Conservation (phyloP, 2,329 filamentous ascomycete genomes). For the Cryphonectria parasitica region DNA sequence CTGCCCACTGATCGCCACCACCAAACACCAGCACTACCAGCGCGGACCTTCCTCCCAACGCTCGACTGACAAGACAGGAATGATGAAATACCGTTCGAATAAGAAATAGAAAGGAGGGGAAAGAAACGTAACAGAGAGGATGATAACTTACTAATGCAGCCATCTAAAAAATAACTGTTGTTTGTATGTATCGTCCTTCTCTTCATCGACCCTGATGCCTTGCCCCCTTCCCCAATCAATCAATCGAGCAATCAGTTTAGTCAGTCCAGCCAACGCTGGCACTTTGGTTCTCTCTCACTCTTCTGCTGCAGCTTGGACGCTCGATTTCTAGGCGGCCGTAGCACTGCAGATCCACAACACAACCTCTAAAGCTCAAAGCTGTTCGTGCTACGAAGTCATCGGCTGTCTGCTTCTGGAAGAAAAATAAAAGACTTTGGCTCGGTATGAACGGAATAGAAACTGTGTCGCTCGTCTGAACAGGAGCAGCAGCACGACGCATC, state of each 20-base stretch:
- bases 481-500: not conserved
- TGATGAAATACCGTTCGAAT: not conserved
- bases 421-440: not conserved
- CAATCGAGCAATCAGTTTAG: too few relatives aligned
- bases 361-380: not conserved
- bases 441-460: not conserved
- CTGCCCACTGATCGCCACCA: not conserved
- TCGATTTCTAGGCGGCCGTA: not conserved
- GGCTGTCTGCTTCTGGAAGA: not conserved
- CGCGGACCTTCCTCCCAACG: too few relatives aligned
- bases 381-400: not conserved
- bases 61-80: too few relatives aligned
- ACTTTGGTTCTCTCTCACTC: not conserved
- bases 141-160: conserved; percentile 27
- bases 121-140: not conserved
- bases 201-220: not conserved
- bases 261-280: too few relatives aligned
- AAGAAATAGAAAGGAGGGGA: not conserved
- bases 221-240: not conserved
- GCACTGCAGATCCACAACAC: not conserved
- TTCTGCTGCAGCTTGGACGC: not conserved
- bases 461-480: not conserved
- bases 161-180: conserved; percentile 17
- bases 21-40: not conserved
- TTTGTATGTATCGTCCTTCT: not conserved